Conservation (phyloP, 176 grass and related monocot genomes). For the Avena insularis region DNA sequence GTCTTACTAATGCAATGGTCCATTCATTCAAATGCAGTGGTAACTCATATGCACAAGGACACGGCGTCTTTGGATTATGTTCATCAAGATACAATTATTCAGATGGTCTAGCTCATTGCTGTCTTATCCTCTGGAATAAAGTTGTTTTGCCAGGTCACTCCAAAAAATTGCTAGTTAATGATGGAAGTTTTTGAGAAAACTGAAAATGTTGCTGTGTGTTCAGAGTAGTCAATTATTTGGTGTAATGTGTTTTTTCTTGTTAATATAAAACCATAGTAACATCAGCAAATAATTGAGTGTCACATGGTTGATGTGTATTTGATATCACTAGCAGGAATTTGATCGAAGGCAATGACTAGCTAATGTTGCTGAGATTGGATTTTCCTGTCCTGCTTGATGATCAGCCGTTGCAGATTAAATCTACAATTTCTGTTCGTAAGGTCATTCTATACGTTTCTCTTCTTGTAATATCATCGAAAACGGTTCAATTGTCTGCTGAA, state of each 20-base stretch:
- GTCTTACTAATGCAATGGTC: constrained; percentile 38
- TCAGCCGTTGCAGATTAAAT: constrained; percentile 15
- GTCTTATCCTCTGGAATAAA: constrained; percentile 8
- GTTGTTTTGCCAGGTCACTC: constrained; percentile 14
- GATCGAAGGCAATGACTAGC: constrained; percentile 11
- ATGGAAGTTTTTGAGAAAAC: constrained; percentile 18
- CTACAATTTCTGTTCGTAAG: not conserved
- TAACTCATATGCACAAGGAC: constrained; percentile 31
- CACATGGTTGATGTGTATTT: not conserved
- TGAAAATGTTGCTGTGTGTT: not conserved
- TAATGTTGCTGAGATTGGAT: constrained; percentile 5
- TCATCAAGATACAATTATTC: constrained; percentile 38
- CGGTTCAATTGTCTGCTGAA: constrained; percentile 20
- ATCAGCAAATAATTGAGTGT: constrained; percentile 25
- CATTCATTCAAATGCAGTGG: constrained; percentile 7
- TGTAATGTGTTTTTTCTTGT: constrained; percentile 17
- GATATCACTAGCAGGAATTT: not conserved
- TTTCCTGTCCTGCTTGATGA: not conserved
- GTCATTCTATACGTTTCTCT: not conserved
- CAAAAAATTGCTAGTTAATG: constrained; percentile 26
- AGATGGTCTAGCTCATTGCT: constrained; percentile 15
- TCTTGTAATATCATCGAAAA: not conserved
- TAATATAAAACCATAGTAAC: not conserved
- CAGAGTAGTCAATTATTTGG: not conserved
- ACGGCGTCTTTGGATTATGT: constrained; percentile 38